Evolutionary conservation across 805 yeast species (phyloP), one percentile per base, ranked within the genome.

Genomic region (Metschnikowia cubensis): DNA sequence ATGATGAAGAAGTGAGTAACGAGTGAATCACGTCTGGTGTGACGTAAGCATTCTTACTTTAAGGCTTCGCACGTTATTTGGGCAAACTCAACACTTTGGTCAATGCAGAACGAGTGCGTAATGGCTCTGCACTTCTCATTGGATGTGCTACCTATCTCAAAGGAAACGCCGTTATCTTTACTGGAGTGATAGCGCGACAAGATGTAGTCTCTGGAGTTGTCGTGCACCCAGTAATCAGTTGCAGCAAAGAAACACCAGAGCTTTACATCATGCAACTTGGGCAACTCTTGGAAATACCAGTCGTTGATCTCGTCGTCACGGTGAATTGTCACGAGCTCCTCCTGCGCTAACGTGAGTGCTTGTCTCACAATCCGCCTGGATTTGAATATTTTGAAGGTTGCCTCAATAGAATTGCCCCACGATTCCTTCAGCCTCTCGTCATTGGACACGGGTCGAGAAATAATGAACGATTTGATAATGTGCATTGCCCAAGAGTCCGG

Each of bases 181-280:
- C 35, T 51, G 35, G 63, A 61, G 21, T 68, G 62, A 55, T 76
- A 74, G 36, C 70, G 64, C 10, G 66, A 52, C 35, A 78, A 58
- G 2, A 83, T 59, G 50, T 63, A 65, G 31, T 71, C 70, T 41
- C 86, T 72, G 1, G 88, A 78, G 25, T 59, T 65, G 43, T 76
- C 71, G 49, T 72, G 70, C 2, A 85, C 83, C 91, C 91, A 85
- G 59, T 82, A 81, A 60, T 85, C 92, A 29, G 68, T 59, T n/a
- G 63, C 65, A 5, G 85, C 84, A 55, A 82, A 83, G 49, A 78
- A 77, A 3, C 73, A 61, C 87, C 87, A 83, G n/a, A 79, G 65
- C 21, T 62, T 65, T 6, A 59, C 53, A 18, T 59, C 59, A 8
- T 51, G 40, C 11, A 53, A 49, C 40, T 63, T 61, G 13, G 66